Evolutionary conservation across 208 protist genomes (phyloP), one percentile per base, ranked within the genome.

Genomic region (Porcisia hertigi): DNA sequence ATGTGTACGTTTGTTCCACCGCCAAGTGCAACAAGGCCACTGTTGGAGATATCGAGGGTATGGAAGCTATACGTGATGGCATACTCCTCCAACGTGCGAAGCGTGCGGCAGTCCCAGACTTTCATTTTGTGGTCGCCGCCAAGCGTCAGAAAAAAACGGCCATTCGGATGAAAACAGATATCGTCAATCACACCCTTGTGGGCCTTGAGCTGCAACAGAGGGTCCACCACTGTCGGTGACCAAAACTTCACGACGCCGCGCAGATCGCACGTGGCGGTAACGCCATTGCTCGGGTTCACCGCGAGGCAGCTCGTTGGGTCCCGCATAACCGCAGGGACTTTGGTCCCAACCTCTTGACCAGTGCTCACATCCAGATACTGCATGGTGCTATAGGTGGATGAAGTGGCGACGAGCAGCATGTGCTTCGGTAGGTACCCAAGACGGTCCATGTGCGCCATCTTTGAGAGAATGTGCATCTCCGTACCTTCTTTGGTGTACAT

Each of bases 401-500:
- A 98, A 49, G 92, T 92, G 1, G 92, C 94, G 39, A 88, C 91
- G 25, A 99, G 94, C 7, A 99, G 90, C 85, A 98, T 98, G 84
- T 99, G 99, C 71, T 98, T 98, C 0, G 98, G 97, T 41, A 99
- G 84, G 80, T 98, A 99, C n/a, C 87, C 87, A 3, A 99, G 73
- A 2, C 92, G 83, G 60, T 96, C 92, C 75, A 99, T 97, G 81
- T 99, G 92, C 34, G 89, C 82, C 78, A 99, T 96, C 71, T 98
- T 93, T n/a, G 92, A 89, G 39, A 99, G 86, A 58, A 97, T 83
- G 82, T 99, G 99, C 77, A 99, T 91, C 86, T 99, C 99, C 16
- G 95, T 87, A 43, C 99, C 99, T 43, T 97, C 90, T 65, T 97
- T 95, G 75, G 99, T 99, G 91, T 99, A 99, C 86, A 99, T 98